These are phyloP conservation scores for Phytophthora constricta DNA, from an alignment of 352 stramenopile genomes.

Conservation along the genomic window DNA sequence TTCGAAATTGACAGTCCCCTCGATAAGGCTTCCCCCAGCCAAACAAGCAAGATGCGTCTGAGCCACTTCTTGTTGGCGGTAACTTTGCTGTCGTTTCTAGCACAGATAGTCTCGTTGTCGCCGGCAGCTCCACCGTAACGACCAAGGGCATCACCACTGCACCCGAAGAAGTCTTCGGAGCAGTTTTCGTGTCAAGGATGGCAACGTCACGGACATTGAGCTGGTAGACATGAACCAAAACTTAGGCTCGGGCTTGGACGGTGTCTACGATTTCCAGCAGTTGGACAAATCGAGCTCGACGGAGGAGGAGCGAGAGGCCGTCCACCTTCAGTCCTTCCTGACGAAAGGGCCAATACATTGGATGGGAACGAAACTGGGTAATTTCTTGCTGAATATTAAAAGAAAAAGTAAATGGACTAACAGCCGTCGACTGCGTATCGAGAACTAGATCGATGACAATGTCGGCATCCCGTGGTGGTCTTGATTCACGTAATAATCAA, in stretches of 20 bases:
- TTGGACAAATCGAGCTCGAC: not conserved
- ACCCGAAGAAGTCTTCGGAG: not conserved
- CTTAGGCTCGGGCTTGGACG: not conserved
- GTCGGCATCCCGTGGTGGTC: too few relatives aligned
- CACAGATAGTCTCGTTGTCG: not conserved
- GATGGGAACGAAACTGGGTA: not conserved
- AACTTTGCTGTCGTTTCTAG: not conserved
- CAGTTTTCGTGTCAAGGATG: slow-evolving; percentile 1
- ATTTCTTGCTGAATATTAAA: not conserved
- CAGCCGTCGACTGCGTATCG: not conserved
- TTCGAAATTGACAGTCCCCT: not conserved
- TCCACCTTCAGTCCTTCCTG: not conserved
- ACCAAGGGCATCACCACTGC: not conserved
- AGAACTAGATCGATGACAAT: not conserved
- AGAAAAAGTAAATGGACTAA: not conserved
- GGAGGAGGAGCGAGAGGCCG: not conserved
- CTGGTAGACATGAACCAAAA: not conserved
- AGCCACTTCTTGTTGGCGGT: not conserved
- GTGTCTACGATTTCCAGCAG: not conserved
- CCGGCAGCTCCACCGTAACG: not conserved
- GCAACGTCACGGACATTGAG: not conserved
- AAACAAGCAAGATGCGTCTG: not conserved
- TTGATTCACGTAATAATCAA: too few relatives aligned
- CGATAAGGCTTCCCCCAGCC: not conserved
- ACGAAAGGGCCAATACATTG: not conserved